Evolutionary conservation across 257 asterid genomes (phyloP).

Genomic region (Penstemon newberryi): DNA sequence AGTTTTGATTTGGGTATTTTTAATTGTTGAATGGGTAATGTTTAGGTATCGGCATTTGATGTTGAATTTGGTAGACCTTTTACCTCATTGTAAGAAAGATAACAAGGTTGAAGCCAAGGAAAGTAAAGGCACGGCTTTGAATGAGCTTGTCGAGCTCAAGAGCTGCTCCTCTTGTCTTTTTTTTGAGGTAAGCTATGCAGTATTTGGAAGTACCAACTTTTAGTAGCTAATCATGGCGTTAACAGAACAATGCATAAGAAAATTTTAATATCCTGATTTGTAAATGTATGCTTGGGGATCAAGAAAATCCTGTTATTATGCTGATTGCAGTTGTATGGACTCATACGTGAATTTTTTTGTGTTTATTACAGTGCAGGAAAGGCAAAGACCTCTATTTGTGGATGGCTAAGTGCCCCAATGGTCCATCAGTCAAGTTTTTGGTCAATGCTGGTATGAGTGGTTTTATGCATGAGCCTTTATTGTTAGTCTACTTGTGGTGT

Average conservation of each 20-base stretch:
- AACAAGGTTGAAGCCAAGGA: constrained; percentile 86
- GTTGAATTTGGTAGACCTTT: constrained; percentile 81
- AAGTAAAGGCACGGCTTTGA: constrained; percentile 88
- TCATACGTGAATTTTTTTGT: constrained; percentile 6
- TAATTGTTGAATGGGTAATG: constrained; percentile 7
- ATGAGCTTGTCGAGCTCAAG: constrained; percentile 92
- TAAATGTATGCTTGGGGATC: neutral
- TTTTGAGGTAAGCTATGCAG: constrained; percentile 65
- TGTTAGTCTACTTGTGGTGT: neutral
- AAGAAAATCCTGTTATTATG: no score
- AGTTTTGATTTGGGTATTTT: neutral
- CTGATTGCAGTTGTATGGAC: neutral
- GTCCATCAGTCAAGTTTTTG: constrained; percentile 94
- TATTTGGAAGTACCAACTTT: neutral
- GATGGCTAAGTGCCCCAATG: constrained; percentile 98
- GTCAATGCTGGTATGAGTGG: constrained; percentile 73
- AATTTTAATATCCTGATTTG: constrained; percentile 7
- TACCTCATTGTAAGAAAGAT: constrained; percentile 93
- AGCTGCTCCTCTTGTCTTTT: constrained; percentile 87
- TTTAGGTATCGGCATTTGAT: constrained; percentile 94
- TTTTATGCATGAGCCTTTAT: neutral
- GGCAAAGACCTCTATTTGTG: constrained; percentile 92
- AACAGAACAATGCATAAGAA: neutral
- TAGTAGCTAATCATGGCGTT: neutral
- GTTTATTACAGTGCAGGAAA: constrained; percentile 76